Conservation (phyloP, 305 asterid species). For the Fraxinus dipetala region DNA sequence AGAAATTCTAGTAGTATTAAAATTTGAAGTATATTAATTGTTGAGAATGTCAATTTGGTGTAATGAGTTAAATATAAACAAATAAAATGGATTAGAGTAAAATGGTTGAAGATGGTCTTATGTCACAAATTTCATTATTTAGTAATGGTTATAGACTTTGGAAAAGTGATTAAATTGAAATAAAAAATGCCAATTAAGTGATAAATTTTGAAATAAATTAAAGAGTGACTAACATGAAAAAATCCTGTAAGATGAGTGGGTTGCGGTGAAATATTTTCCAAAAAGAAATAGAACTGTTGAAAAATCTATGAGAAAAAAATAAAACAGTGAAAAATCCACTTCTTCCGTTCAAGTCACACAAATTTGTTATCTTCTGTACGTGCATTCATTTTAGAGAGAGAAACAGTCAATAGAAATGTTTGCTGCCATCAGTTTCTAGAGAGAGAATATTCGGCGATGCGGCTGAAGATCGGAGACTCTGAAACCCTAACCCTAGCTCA, state of each 20-base stretch:
- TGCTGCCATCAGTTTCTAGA: conserved; percentile 13
- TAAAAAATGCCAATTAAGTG: not conserved
- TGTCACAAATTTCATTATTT: not conserved
- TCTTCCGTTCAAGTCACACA: conserved; percentile 2
- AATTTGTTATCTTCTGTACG: not conserved
- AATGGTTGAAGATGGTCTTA: not conserved
- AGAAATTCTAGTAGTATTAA: not conserved
- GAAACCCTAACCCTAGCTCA: conserved; percentile 39
- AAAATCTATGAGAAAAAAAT: not conserved
- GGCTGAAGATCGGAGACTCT: conserved; percentile 14
- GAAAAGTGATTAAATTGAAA: not conserved
- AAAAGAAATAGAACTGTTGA: not conserved
- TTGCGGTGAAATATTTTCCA: not conserved
- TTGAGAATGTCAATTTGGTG: not conserved
- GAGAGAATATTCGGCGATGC: conserved; percentile 14
- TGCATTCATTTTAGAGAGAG: not conserved
- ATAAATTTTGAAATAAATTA: not conserved
- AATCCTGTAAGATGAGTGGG: not conserved
- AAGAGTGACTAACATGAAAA: not conserved
- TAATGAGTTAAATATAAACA: not conserved
- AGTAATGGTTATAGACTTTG: not conserved
- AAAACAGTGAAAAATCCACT: not conserved
- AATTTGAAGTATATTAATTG: not conserved
- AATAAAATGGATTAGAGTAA: not conserved
- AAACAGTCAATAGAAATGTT: conserved; percentile 5